phyloP scores from a whole-genome alignment of 805 yeast species.

The Starmerella ratchasimensis region DNA sequence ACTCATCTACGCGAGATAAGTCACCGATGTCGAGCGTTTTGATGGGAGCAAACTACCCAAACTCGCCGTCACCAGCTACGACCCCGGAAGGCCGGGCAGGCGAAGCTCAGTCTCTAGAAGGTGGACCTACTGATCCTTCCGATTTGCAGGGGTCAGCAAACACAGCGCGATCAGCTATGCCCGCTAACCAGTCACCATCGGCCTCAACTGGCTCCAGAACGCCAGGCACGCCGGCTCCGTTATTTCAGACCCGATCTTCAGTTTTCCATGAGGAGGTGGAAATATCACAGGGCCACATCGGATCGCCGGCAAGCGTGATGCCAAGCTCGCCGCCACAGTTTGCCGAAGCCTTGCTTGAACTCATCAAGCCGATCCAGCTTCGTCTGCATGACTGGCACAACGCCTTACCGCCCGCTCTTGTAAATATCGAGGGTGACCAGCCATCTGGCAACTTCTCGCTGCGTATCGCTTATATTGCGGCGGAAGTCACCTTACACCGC shows the following conservation, averaged over 20 bases:
- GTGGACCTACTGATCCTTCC: background rate
- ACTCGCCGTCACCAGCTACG: too few relatives aligned
- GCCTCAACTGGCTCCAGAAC: background rate
- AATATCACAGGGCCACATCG: background rate
- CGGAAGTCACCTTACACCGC: conserved; percentile 80
- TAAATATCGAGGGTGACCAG: conserved; percentile 15
- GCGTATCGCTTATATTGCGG: conserved; percentile 75
- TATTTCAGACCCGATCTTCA: background rate
- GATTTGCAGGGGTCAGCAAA: too few relatives aligned
- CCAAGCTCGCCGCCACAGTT: background rate
- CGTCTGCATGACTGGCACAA: conserved; percentile 27
- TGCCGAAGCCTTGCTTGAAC: conserved; percentile 46
- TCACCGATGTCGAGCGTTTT: background rate
- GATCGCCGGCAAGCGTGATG: background rate
- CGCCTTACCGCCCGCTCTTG: conserved; percentile 23
- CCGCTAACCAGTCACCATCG: background rate
- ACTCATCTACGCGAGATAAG: background rate
- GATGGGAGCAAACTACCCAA: background rate
- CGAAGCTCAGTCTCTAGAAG: background rate
- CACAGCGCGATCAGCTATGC: too few relatives aligned
- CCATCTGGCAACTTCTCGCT: conserved; percentile 54
- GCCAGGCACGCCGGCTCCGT: background rate
- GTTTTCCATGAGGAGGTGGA: too few relatives aligned
- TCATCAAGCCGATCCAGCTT: conserved; percentile 46
- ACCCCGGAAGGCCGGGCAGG: background rate